Evolutionary conservation across 805 yeast species (phyloP).

Genomic region (Saccharomycopsis amapae): DNA sequence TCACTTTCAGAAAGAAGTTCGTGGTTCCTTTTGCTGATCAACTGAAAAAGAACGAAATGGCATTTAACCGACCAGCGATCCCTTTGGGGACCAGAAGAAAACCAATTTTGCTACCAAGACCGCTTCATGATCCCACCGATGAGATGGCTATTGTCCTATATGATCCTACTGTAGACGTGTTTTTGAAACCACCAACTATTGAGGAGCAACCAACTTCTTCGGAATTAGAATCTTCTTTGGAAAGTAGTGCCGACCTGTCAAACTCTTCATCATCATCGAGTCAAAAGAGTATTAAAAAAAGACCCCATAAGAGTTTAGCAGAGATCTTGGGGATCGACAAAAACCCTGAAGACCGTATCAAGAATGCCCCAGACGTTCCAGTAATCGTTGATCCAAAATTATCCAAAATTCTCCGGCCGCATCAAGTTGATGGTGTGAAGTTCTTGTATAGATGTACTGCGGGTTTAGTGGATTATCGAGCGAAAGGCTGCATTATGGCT

Average conservation of each 20-base stretch:
- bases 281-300: slow-evolving; percentile 28
- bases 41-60: slow-evolving; percentile 22
- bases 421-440: slow-evolving; percentile 92
- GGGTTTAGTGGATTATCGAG: slow-evolving; percentile 74
- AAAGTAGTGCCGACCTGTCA: neutral
- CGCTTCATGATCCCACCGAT: slow-evolving; percentile 90
- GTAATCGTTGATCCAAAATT: slow-evolving; percentile 91
- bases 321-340: slow-evolving; percentile 71
- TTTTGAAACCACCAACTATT: slow-evolving; percentile 16
- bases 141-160: slow-evolving; percentile 91
- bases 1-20: slow-evolving; percentile 42
- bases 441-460: slow-evolving; percentile 87
- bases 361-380: slow-evolving; percentile 76
- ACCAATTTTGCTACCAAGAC: slow-evolving; percentile 69
- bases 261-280: neutral
- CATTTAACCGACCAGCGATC: slow-evolving; percentile 48
- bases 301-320: slow-evolving; percentile 59
- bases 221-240: neutral
- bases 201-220: neutral
- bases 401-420: slow-evolving; percentile 83
- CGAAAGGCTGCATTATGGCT: slow-evolving; percentile 96
- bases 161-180: slow-evolving; percentile 83
- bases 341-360: slow-evolving; percentile 40
- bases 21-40: slow-evolving; percentile 50
- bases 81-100: slow-evolving; percentile 78